These are phyloP conservation scores for Sphaerulina musiva DNA, from an alignment of 2,329 filamentous ascomycete species.

Conservation along the genomic window DNA sequence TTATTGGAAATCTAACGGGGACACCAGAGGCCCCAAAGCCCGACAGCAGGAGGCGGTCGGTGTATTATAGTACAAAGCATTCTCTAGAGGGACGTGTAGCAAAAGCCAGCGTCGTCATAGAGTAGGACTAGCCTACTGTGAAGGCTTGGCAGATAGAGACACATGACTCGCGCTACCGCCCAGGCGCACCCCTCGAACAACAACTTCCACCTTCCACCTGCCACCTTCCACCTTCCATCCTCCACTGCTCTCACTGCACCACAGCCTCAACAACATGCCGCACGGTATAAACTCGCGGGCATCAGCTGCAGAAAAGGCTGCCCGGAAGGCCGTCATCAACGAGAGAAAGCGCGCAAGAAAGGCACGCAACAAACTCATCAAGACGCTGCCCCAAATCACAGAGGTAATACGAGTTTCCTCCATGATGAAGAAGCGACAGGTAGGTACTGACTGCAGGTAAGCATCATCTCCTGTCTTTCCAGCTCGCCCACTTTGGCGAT, in stretches of 20 bases:
- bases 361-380: slow-evolving; percentile 15
- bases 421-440: slow-evolving; percentile 9
- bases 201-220: background rate
- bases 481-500: slow-evolving; percentile 40
- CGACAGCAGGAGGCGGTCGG: background rate
- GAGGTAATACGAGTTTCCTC: slow-evolving; percentile 25
- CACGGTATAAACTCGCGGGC: background rate
- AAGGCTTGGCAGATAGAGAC: background rate
- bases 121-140: too few relatives aligned
- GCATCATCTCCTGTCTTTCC: slow-evolving; percentile 42
- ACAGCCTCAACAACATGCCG: background rate
- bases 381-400: slow-evolving; percentile 24
- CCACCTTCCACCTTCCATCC: background rate
- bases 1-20: background rate
- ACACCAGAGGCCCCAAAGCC: background rate
- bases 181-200: background rate
- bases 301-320: background rate
- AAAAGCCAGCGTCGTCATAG: slow-evolving; percentile 2
- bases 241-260: background rate
- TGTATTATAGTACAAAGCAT: background rate
- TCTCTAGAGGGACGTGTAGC: too few relatives aligned
- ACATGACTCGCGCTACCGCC: background rate
- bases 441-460: slow-evolving; percentile 33
- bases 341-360: slow-evolving; percentile 7
- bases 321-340: slow-evolving; percentile 9